Evolutionary conservation across 1,284 basidiomycete genomes (phyloP).

Genomic region (Kalmanozyma brasiliensis): DNA sequence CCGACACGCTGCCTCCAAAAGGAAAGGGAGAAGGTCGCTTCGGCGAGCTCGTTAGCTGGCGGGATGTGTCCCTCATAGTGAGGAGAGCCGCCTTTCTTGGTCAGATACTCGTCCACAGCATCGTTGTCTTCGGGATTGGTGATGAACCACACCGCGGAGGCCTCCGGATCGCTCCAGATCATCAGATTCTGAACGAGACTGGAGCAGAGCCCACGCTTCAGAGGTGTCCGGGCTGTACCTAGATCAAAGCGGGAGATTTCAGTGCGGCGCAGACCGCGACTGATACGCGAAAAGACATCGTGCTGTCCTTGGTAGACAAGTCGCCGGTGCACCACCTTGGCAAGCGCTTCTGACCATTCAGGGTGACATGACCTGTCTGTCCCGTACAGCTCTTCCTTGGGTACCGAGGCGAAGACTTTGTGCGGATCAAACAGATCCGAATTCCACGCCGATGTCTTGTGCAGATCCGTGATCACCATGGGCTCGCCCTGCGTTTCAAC

Average conservation of each 20-base stretch:
- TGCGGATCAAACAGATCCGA: slow-evolving; percentile 17
- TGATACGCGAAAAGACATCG: slow-evolving; percentile 15
- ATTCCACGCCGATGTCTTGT: slow-evolving; percentile 18
- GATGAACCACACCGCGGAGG: slow-evolving; percentile 29
- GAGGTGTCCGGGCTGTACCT: slow-evolving; percentile 20
- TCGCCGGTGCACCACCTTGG: slow-evolving; percentile 20
- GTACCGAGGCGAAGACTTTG: slow-evolving; percentile 2
- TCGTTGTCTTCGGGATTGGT: slow-evolving; percentile 17
- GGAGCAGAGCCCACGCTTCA: slow-evolving; percentile 32
- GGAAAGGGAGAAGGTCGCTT: slow-evolving; percentile 23
- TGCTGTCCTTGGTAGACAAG: slow-evolving; percentile 21
- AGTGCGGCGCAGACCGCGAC: slow-evolving; percentile 3
- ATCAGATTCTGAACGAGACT: slow-evolving; percentile 42
- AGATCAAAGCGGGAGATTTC: slow-evolving; percentile 23
- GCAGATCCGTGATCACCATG: slow-evolving; percentile 37
- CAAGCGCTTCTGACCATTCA: slow-evolving; percentile 8
- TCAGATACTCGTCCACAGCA: slow-evolving; percentile 21
- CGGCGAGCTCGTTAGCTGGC: slow-evolving; percentile 23
- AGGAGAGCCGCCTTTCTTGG: slow-evolving; percentile 15
- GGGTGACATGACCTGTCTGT: slow-evolving; percentile 13
- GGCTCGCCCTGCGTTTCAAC: slow-evolving; percentile 28
- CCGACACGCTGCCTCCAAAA: slow-evolving; percentile 30
- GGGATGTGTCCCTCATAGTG: slow-evolving; percentile 9
- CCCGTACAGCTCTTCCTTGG: slow-evolving; percentile 23
- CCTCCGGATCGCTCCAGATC: slow-evolving; percentile 29